phyloP scores from a whole-genome alignment of 2,329 filamentous ascomycete genomes.

The Exophiala calicioides region DNA sequence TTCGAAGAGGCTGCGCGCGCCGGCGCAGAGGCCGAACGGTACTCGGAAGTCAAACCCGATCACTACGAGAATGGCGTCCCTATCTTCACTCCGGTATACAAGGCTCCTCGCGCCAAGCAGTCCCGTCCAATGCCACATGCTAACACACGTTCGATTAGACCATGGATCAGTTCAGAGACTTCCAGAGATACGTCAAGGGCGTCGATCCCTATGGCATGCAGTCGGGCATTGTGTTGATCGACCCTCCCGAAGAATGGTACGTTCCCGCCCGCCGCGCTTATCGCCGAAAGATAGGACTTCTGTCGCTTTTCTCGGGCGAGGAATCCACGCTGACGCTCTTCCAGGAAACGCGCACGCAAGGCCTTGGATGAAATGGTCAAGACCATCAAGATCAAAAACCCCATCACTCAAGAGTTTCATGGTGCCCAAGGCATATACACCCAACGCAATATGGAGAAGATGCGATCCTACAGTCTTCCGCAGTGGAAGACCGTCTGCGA shows the following conservation, averaged over 20 bases:
- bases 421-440: conserved; percentile 93
- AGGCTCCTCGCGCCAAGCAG: neutral
- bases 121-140: too few relatives aligned
- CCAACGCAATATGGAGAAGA: conserved; percentile 95
- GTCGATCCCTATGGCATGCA: conserved; percentile 96
- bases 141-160: conserved; percentile 50
- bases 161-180: conserved; percentile 74
- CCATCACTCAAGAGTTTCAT: conserved; percentile 97
- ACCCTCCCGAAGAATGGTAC: conserved; percentile 92
- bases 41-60: conserved; percentile 78
- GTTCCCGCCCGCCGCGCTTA: conserved; percentile 29
- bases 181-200: conserved; percentile 86
- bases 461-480: conserved; percentile 91
- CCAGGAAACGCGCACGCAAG: conserved; percentile 29
- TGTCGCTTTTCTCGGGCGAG: neutral
- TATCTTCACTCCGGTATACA: conserved; percentile 79
- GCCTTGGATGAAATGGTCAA: conserved; percentile 83
- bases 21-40: conserved; percentile 58
- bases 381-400: conserved; percentile 89
- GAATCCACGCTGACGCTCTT: conserved; percentile 5
- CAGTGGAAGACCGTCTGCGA: conserved; percentile 95
- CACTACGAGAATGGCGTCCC: conserved; percentile 86
- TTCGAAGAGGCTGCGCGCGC: conserved; percentile 33
- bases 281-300: neutral
- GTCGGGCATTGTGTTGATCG: conserved; percentile 93